These are phyloP conservation scores for Xylariaceae sp. DNA, from an alignment of 2,329 filamentous ascomycete genomes.

Conservation along the genomic window DNA sequence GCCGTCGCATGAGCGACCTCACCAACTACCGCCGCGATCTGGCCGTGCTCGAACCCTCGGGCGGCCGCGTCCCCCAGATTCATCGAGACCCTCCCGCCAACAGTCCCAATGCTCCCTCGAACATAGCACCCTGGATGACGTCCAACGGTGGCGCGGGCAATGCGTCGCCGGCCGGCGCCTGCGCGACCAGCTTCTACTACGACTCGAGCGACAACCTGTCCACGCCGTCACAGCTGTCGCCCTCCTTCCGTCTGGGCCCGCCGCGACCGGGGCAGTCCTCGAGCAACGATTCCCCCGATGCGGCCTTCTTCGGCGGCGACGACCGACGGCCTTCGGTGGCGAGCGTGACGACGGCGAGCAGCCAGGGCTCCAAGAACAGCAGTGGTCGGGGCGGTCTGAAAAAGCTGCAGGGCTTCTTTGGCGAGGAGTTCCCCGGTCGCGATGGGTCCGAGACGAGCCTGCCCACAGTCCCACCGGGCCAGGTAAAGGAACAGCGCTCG, in stretches of 20 bases:
- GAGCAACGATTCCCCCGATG: conserved; percentile 54
- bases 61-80: conserved; percentile 49
- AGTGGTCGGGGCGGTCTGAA: conserved; percentile 65
- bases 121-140: conserved; percentile 53
- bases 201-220: conserved; percentile 67
- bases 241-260: conserved; percentile 53
- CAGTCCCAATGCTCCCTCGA: conserved; percentile 43
- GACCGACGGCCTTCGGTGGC: conserved; percentile 80
- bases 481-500: conserved; percentile 57
- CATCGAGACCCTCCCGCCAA: conserved; percentile 51
- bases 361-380: conserved; percentile 71
- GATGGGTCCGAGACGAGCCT: conserved; percentile 69
- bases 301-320: conserved; percentile 54
- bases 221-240: conserved; percentile 58
- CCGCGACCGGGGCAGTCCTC: conserved; percentile 18
- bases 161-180: conserved; percentile 30
- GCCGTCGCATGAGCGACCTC: conserved; percentile 53
- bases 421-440: conserved; percentile 72
- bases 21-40: conserved; percentile 66
- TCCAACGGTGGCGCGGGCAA: conserved; percentile 27
- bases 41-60: conserved; percentile 56
- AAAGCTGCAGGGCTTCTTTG: conserved; percentile 86
- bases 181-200: conserved; percentile 62
- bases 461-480: conserved; percentile 36
- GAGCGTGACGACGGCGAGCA: conserved; percentile 79